These are phyloP conservation scores for Volvox africanus DNA, from an alignment of 139 green algal genomes.

Conservation along the genomic window DNA sequence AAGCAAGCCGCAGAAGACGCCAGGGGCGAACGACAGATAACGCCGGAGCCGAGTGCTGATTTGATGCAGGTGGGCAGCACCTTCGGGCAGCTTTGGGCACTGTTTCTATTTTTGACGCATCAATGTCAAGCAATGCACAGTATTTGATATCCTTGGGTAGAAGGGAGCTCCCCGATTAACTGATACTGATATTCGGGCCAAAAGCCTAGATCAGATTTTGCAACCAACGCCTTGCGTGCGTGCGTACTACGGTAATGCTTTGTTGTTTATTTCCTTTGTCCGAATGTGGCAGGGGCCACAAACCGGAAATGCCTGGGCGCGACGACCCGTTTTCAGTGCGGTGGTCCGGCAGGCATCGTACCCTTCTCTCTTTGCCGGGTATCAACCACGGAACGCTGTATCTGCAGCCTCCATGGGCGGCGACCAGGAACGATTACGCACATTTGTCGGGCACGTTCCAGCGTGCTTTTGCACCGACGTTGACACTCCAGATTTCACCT, in stretches of 20 bases:
- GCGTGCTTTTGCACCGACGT: background rate
- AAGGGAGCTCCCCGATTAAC: background rate
- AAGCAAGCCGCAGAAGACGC: background rate
- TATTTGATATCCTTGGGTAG: background rate
- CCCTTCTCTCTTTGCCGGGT: background rate
- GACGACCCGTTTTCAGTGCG: conserved; percentile 10
- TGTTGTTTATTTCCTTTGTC: background rate
- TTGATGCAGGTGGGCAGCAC: too few relatives aligned
- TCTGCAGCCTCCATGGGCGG: background rate
- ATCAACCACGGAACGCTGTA: background rate
- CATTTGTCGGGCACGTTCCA: background rate
- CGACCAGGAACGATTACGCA: background rate
- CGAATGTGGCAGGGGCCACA: background rate
- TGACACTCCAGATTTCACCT: background rate
- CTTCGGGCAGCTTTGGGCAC: too few relatives aligned
- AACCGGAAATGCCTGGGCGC: background rate
- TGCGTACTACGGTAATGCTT: background rate
- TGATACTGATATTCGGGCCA: background rate
- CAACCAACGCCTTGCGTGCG: background rate
- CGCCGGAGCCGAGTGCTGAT: too few relatives aligned
- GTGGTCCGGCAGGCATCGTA: background rate
- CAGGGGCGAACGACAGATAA: too few relatives aligned
- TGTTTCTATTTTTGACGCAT: background rate
- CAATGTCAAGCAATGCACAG: background rate
- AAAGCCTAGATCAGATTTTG: background rate